Percentiles rank a stretch among this genome's conserved stretches.
Evolutionary conservation across 2,329 filamentous ascomycete genomes (phyloP).

Genomic region (Trichophaea hybrida): DNA sequence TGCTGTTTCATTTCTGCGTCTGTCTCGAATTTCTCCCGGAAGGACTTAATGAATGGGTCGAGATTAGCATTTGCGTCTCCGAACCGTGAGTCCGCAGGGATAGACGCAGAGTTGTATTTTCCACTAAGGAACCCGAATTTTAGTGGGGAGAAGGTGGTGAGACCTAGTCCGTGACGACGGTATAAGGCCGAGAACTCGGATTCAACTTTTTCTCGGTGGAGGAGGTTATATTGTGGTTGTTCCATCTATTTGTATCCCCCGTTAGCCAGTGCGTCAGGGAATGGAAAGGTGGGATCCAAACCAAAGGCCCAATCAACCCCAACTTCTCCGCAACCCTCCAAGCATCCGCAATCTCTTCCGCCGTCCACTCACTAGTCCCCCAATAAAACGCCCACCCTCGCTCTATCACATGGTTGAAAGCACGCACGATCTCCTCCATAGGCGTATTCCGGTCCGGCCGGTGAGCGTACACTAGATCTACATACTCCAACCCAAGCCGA

Average conservation of each 20-base stretch:
- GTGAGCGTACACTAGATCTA: slow-evolving; percentile 56
- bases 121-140: slow-evolving; percentile 48
- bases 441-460: slow-evolving; percentile 52
- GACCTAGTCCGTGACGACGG: slow-evolving; percentile 44
- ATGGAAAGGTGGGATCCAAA: neutral
- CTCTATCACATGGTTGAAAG: slow-evolving; percentile 56
- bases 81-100: slow-evolving; percentile 46
- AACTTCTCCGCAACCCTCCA: slow-evolving; percentile 47
- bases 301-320: slow-evolving; percentile 45
- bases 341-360: slow-evolving; percentile 50
- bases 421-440: slow-evolving; percentile 56
- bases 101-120: slow-evolving; percentile 50
- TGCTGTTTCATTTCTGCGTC: slow-evolving; percentile 19
- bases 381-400: slow-evolving; percentile 56
- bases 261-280: neutral
- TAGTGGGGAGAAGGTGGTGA: slow-evolving; percentile 50
- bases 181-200: slow-evolving; percentile 47
- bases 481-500: slow-evolving; percentile 44
- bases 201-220: slow-evolving; percentile 48
- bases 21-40: slow-evolving; percentile 44
- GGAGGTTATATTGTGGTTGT: slow-evolving; percentile 53
- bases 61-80: slow-evolving; percentile 35
- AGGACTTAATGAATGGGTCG: slow-evolving; percentile 41
- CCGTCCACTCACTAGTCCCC: slow-evolving; percentile 55
- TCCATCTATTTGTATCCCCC: slow-evolving; percentile 36